phyloP scores from a whole-genome alignment of 1,284 basidiomycete genomes.

The Puccinia triticina region DNA sequence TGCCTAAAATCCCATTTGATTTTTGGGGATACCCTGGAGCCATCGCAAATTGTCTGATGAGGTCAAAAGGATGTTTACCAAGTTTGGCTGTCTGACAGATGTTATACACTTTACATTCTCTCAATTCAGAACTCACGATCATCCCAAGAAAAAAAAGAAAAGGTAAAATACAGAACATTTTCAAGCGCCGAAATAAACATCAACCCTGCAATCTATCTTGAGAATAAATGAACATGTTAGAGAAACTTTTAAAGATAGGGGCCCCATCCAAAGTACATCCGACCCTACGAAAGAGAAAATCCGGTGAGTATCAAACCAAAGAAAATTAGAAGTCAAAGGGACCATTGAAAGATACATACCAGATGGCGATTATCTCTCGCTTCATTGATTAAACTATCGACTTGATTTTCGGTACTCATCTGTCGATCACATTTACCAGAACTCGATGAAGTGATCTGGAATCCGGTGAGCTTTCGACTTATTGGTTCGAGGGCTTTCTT shows the following conservation, averaged over 20 bases:
- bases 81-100: too few species aligned
- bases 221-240: background rate
- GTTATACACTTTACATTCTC: too few species aligned
- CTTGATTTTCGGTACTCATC: conserved; percentile 78
- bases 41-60: too few species aligned
- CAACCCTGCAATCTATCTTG: background rate
- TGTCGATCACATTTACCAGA: conserved; percentile 64
- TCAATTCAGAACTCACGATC: background rate
- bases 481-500: conserved; percentile 76
- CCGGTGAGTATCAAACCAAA: background rate
- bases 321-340: background rate
- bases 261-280: conserved; percentile 74
- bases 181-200: background rate
- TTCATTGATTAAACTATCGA: conserved; percentile 85
- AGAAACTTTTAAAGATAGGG: conserved; percentile 68
- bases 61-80: too few species aligned
- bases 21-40: too few species aligned
- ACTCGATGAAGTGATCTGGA: conserved; percentile 64
- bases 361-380: conserved; percentile 75
- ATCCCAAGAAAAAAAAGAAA: background rate
- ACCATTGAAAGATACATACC: conserved; percentile 64
- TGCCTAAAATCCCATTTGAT: too few species aligned
- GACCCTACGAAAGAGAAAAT: conserved; percentile 65
- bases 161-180: background rate
- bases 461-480: conserved; percentile 78